phyloP scores from a whole-genome alignment of 2,329 filamentous ascomycete species.

The Emydomyces testavorans region DNA sequence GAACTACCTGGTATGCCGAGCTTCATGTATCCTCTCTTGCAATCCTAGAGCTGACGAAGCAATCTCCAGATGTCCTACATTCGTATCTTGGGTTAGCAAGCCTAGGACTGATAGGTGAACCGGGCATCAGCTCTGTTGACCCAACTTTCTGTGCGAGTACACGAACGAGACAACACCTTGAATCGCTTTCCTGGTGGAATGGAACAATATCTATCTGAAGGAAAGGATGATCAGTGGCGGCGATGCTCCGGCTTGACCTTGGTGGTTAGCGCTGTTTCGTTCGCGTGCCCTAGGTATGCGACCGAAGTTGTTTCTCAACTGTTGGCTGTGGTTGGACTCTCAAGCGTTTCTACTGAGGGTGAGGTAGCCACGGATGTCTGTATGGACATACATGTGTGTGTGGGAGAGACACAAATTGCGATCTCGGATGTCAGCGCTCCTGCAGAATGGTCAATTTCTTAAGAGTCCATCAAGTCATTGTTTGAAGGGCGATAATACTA shows the following conservation, averaged over 20 bases:
- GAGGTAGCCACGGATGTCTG: too few relatives aligned
- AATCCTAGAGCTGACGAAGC: constrained; percentile 23
- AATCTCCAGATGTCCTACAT: constrained; percentile 59
- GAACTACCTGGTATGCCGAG: constrained; percentile 49
- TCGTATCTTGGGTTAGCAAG: constrained; percentile 78
- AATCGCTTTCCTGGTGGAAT: constrained; percentile 33
- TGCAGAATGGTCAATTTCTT: too few relatives aligned
- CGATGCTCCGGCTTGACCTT: neutral
- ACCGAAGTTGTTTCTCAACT: too few relatives aligned
- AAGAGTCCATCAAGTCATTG: too few relatives aligned
- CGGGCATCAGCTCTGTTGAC: constrained; percentile 59
- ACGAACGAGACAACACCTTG: constrained; percentile 31
- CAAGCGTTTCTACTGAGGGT: too few relatives aligned
- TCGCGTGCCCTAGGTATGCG: too few relatives aligned
- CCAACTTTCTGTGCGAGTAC: constrained; percentile 62
- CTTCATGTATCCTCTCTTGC: constrained; percentile 34
- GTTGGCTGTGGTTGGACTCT: too few relatives aligned
- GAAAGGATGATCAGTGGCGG: neutral
- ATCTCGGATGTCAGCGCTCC: too few relatives aligned
- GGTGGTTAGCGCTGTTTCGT: neutral
- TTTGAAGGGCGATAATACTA: too few relatives aligned
- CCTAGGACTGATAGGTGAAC: constrained; percentile 60
- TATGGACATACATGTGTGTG: too few relatives aligned
- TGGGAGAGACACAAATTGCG: too few relatives aligned
- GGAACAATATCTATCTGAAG: neutral